phyloP scores from a whole-genome alignment of 176 grass and related monocot genomes.

The Cenchrus fungigraminus region DNA sequence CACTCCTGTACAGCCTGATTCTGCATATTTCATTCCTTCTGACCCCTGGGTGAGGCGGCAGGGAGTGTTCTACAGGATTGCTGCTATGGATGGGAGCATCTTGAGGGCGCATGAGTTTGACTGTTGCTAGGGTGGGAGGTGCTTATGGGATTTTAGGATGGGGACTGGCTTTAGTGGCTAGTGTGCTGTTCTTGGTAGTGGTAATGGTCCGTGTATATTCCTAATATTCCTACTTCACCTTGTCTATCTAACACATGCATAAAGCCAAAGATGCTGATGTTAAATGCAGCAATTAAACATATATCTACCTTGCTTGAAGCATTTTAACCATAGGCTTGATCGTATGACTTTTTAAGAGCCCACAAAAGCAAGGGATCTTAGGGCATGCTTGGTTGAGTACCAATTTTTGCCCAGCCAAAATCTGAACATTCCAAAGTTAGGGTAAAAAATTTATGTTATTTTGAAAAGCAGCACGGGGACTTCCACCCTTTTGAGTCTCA shows the following conservation, averaged over 20 bases:
- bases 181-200: background rate
- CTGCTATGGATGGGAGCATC: background rate
- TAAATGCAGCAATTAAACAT: slow-evolving; percentile 21
- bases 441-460: too few relatives aligned
- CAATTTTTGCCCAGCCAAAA: too few relatives aligned
- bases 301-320: background rate
- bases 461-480: too few relatives aligned
- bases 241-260: background rate
- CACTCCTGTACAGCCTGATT: background rate
- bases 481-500: too few relatives aligned
- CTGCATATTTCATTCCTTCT: background rate
- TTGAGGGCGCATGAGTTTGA: background rate
- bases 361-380: background rate
- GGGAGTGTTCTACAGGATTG: background rate
- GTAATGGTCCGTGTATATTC: background rate
- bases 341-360: background rate
- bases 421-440: too few relatives aligned
- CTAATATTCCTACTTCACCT: background rate
- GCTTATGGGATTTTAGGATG: background rate
- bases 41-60: background rate
- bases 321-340: background rate
- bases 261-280: background rate
- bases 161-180: background rate
- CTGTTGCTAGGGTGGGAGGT: background rate
- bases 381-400: too few relatives aligned